Conservation (phyloP, 2,329 filamentous ascomycete genomes). For the Monosporascus sp. region DNA sequence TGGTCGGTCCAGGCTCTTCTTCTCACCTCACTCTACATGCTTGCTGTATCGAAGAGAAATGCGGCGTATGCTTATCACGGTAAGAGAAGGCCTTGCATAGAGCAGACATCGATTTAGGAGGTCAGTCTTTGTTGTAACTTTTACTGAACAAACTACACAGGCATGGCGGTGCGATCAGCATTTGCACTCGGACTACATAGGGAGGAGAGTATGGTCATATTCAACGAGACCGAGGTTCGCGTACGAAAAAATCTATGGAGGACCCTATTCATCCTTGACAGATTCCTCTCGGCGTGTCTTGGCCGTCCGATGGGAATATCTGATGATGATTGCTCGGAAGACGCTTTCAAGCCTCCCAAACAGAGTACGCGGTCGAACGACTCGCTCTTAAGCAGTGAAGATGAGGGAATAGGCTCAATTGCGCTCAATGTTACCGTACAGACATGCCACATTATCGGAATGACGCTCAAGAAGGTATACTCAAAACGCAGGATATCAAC, state of each 20-base stretch:
- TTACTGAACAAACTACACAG: constrained; percentile 28
- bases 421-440: constrained; percentile 50
- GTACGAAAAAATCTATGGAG: constrained; percentile 56
- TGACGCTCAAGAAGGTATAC: constrained; percentile 55
- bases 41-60: constrained; percentile 56
- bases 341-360: constrained; percentile 29
- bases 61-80: constrained; percentile 58
- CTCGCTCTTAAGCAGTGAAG: constrained; percentile 5
- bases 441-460: constrained; percentile 52
- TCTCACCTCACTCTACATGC: constrained; percentile 60
- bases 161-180: constrained; percentile 58
- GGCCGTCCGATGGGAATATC: constrained; percentile 57
- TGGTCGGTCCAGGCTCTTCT: constrained; percentile 60
- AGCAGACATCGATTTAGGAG: neutral
- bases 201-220: constrained; percentile 52
- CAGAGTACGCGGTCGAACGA: constrained; percentile 4
- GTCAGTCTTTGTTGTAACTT: neutral
- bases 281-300: constrained; percentile 56
- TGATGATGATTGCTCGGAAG: constrained; percentile 55
- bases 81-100: constrained; percentile 21
- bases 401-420: constrained; percentile 23
- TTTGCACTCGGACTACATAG: constrained; percentile 58
- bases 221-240: constrained; percentile 38
- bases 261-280: constrained; percentile 59
- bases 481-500: constrained; percentile 54